Base-by-base conservation (phyloP, 2,329 filamentous ascomycete genomes). In the Atkinsonella texensis region DNA sequence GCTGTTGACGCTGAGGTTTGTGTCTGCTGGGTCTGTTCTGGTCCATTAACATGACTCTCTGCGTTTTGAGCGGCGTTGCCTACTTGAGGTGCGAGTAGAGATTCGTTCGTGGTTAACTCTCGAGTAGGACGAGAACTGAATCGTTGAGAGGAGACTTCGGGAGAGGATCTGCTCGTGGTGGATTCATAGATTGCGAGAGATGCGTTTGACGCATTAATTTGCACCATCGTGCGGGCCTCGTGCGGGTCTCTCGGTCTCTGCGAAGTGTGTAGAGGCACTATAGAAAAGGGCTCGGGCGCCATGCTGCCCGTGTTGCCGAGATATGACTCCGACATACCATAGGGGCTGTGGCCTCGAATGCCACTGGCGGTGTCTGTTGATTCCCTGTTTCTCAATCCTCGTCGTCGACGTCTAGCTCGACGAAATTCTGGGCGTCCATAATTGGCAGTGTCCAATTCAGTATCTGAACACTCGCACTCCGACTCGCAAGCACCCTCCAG, bases 381-480 rank as follows among this genome's bases (percentile, higher is more conserved):
- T 3, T 20, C 15, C 4, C 43, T 20, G 45, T 52, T 46, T 45
- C 50, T 51, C 39, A 20, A 11, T 6, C 17, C 15, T 23, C 33
- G 46, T 33, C 42, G 44, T 9, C 55, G 60, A 6, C 51, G 54
- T 41, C 56, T 56, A n/a, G 53, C 49, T 39, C 50, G 49, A 6
- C 43, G 28, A 35, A 59, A 52, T 12, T 52, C 51, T 11, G 55
- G 48, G 10, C 65, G 68, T 11, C 68, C 64, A n/a, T 68, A 65
- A 11, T 75, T 74, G 8, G 77, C 74, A 7, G 69, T 70, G 45
- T 81, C 76, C 9, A 71, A 72, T 42, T 81, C 80, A 3, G 70
- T 72, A 48, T 81, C 80, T 1, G 76, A 79, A 47, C 75, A 74
- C 42, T 82, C 77, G 53, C 71, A 75, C 5, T 71, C 74, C 4